Conservation (phyloP, 768 basidiomycete species). For the Termitomyces heimii region DNA sequence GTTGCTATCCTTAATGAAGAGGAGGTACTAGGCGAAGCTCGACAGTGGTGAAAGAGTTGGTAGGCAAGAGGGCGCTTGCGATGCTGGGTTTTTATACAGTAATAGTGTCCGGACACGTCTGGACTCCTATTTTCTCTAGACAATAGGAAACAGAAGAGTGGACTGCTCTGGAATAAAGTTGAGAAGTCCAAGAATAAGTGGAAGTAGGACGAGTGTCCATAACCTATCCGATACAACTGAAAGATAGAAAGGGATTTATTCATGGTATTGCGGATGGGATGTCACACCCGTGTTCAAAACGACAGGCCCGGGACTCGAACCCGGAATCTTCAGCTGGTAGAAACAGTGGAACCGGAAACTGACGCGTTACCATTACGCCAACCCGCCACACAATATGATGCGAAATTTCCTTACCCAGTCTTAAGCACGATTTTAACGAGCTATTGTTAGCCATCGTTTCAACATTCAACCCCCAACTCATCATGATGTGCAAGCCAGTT, state of each 20-base stretch:
- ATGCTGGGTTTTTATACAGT: not conserved
- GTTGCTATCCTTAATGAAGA: not conserved
- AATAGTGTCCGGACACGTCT: not conserved
- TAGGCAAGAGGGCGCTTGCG: not conserved
- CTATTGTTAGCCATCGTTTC: too few relatives aligned
- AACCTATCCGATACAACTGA: not conserved
- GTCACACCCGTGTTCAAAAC: not conserved
- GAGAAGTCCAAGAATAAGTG: not conserved
- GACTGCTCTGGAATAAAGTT: not conserved
- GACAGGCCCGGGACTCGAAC: conserved; percentile 25
- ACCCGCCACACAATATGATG: conserved; percentile 6
- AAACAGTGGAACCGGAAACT: conserved; percentile 14
- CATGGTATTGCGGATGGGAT: too few relatives aligned
- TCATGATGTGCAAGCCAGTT: too few relatives aligned
- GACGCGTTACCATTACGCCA: conserved; percentile 19
- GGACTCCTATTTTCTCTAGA: not conserved
- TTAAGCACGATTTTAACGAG: too few relatives aligned
- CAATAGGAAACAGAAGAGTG: not conserved
- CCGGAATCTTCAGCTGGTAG: conserved; percentile 22
- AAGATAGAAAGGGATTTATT: too few relatives aligned
- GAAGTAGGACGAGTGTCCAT: too few relatives aligned
- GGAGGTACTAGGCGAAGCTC: too few relatives aligned
- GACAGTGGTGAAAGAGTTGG: too few relatives aligned
- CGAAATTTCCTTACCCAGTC: not conserved
- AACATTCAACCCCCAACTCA: too few relatives aligned